Base-by-base conservation (phyloP, 2,329 filamentous ascomycete genomes). In the Fusarium irregulare region DNA sequence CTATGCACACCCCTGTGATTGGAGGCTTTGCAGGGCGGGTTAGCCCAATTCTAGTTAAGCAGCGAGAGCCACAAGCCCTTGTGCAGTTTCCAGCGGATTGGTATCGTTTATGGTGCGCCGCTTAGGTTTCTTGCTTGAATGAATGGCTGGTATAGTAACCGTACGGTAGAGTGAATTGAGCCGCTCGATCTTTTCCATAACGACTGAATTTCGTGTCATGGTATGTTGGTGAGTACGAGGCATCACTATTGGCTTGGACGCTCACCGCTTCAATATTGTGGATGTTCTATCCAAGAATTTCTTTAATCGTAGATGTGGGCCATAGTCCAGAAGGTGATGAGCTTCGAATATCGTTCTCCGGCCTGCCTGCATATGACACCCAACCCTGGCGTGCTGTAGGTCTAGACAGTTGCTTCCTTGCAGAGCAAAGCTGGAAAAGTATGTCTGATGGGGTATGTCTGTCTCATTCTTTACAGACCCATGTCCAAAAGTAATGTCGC, bases 401-500 rank as follows among this genome's bases (percentile, higher is more conserved):
- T 56, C 60, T 66, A 50, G 61, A 60, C 71, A 71, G 50, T 49
- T 60, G 46, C 57, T 64, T 73, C 72, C 73, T 73, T 75, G 73
- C 73, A 74, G 63, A 66, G 69, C 69, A 74, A 56, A 62, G 62
- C 45, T 67, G 53, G 64, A 61, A 64, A 63, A 61, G 54, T 64
- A 59, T 51, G 44, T 45, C 62, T 68, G 58, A 60, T 70, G 61
- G 60, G 57, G 61, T 49, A 37, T 41, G 59, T 75, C 61, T 60
- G 68, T 74, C 65, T 68, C 58, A 66, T 64, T 63, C 25, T 56
- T 48, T 64, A 66, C 60, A 66, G 73, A 62, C 71, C 69, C 64
- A 70, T 73, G 61, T 50, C 40, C 56, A 72, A 64, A 64, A 65
- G 68, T 60, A 66, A 74, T 73, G 66, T 73, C 70, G 63, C 71